Base-by-base conservation (phyloP, 768 basidiomycete genomes). In the Hypholoma sublateritium region DNA sequence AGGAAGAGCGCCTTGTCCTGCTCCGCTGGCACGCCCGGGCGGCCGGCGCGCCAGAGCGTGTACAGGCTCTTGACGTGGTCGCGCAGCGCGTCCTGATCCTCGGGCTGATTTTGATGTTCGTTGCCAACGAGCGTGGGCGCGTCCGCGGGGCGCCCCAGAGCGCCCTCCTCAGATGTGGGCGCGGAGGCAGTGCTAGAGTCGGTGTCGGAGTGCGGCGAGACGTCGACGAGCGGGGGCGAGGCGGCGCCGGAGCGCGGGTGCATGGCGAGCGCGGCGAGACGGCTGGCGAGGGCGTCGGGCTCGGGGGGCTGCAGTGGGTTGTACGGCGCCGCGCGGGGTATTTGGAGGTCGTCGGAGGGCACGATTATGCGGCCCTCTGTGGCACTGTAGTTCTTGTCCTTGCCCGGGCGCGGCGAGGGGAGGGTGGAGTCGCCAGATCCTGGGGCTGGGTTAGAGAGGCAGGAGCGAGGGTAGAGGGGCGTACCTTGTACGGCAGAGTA, bases 341-440 rank as follows among this genome's bases (percentile, higher is more conserved):
- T 63, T 58, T 70, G 63, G 46, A 72, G 57, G 44, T 68, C 62
- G 19, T 65, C 63, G 21, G 69, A 73, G 7, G 73, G 57, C 34
- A 74, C 57, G 47, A 75, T 70, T 53, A 76, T 65, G 43, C 72
- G 73, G 37, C 72, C 68, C 6, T 61, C 62, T 24, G 65, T 59
- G 17, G 49, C 56, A 34, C 45, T 25, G 28, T 49, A 57, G 8
- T 63, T 60, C 41, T 68, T 70, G 47, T 65, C 68, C 50, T 69
- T 71, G 32, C 50, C 60, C 7, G 72, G 69, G 19, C 72, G 72
- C 6, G 78, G 77, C 64, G 63, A 88, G 71, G 88, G 87, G 14
- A 84, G 65, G 17, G 86, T 88, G 14, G 89, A 90, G 66, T 90
- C 88, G 14, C 81, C 87, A 25, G 88, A 83, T 52, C 89, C 88